Conservation (phyloP, 2,329 filamentous ascomycete genomes). For the Hypomyces rosellus region DNA sequence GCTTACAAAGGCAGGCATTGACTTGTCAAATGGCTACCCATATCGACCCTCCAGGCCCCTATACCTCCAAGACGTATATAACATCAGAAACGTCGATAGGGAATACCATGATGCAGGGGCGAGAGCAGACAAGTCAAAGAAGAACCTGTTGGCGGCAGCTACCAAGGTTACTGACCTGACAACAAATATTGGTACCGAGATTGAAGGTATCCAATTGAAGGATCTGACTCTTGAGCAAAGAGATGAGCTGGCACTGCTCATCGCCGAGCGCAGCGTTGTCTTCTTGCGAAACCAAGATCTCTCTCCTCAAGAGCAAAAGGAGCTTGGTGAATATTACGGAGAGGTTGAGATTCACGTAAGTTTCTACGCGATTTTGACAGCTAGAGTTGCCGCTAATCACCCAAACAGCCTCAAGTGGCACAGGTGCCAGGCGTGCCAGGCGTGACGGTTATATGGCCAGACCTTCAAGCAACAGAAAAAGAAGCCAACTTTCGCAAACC, state of each 20-base stretch:
- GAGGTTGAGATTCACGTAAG: conserved; percentile 63
- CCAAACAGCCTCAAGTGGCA: conserved; percentile 57
- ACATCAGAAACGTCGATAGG: conserved; percentile 51
- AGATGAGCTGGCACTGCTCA: conserved; percentile 56
- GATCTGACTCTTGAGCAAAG: conserved; percentile 53
- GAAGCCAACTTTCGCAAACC: conserved; percentile 58
- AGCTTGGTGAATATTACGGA: conserved; percentile 57
- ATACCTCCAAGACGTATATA: conserved; percentile 63
- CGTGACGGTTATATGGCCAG: conserved; percentile 65
- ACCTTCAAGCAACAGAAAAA: conserved; percentile 55
- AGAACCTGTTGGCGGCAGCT: conserved; percentile 52
- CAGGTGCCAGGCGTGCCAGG: conserved; percentile 62
- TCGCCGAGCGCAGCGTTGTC: conserved; percentile 60
- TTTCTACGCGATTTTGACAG: not conserved
- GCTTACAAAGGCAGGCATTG: conserved; percentile 61
- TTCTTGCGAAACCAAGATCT: conserved; percentile 60
- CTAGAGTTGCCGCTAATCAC: not conserved
- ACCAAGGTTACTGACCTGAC: conserved; percentile 58
- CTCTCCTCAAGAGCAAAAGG: conserved; percentile 55
- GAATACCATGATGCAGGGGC: conserved; percentile 56
- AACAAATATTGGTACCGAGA: conserved; percentile 57
- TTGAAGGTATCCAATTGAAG: conserved; percentile 57
- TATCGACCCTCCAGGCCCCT: conserved; percentile 62
- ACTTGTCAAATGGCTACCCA: conserved; percentile 64
- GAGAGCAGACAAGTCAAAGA: conserved; percentile 60